phyloP scores from a whole-genome alignment of 2,329 filamentous ascomycete species.

The Neobulgaria alba region DNA sequence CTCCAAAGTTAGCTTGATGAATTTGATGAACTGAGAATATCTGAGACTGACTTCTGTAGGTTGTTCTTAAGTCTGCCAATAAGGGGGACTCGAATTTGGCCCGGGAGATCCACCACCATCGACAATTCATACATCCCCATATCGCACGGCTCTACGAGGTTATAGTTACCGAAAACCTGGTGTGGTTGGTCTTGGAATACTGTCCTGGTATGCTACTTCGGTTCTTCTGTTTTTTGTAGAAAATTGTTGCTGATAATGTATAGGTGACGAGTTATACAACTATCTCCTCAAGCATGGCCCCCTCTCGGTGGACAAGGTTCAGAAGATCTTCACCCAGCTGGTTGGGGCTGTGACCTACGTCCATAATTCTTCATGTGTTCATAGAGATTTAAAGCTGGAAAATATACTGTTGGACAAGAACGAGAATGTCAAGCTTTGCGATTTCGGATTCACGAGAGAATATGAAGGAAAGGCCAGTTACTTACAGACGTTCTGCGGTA shows the following conservation, averaged over 20 bases:
- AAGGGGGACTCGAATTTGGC: constrained; percentile 94
- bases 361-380: constrained; percentile 89
- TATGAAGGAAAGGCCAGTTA: constrained; percentile 94
- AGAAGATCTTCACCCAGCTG: constrained; percentile 92
- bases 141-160: constrained; percentile 96
- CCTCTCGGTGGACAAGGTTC: constrained; percentile 75
- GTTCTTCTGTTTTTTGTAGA: too few species aligned
- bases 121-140: constrained; percentile 94
- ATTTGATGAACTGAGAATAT: background rate
- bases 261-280: constrained; percentile 94
- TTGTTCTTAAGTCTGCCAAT: constrained; percentile 96
- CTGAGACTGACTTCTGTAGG: constrained; percentile 41
- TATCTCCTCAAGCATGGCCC: constrained; percentile 83
- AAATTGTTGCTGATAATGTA: constrained; percentile 2
- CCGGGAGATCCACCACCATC: constrained; percentile 95
- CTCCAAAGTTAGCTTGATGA: constrained; percentile 65
- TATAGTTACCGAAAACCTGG: constrained; percentile 87
- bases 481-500: constrained; percentile 94
- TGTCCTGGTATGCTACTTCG: constrained; percentile 62
- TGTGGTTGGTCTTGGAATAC: constrained; percentile 96
- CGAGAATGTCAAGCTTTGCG: constrained; percentile 94
- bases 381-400: constrained; percentile 93
- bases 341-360: constrained; percentile 94
- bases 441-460: constrained; percentile 96
- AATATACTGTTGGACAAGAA: constrained; percentile 94